Evolutionary conservation across 768 basidiomycete genomes (phyloP), one percentile per base, ranked within the genome.

Genomic region (Rhodotorula diobovata): DNA sequence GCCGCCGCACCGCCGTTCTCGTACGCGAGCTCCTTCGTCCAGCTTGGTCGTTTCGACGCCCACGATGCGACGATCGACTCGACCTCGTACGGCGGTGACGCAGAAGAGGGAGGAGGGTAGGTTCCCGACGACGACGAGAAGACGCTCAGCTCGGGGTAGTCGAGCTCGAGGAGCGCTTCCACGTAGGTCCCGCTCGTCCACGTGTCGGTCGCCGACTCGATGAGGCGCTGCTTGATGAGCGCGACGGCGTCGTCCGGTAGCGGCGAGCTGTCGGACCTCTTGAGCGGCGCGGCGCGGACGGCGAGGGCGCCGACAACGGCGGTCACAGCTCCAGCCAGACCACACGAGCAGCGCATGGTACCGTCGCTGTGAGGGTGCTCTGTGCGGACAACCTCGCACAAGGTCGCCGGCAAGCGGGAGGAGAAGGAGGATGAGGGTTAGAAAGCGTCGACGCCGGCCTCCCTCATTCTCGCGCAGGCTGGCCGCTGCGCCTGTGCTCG

Each of bases 1-100:
- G 83, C 73, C 16, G 58, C 87, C 0, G 87, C 89, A 25, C 88
- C 87, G 51, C 84, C 82, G 41, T 87, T 86, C 54, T 85, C 68
- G 46, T 67, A 75, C 12, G 87, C 80, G 28, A 92, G 81, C 1
- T 88, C 85, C 4, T 43, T 25, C 74, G 85, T 71, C 30, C 48
- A 34, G 21, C 61, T 32, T 16, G 66, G 58, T 2, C 72, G 41
- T 79, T 82, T 75, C 83, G 69, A 56, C 8, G 86, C 12, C 84
- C 83, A 76, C 0, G 86, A 84, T 43, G 90, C 88, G 41, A 82
- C 67, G 46, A 81, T 61, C n/a, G 71, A 79, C 20, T 79, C 73
- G 6, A 88, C 34, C 14, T 43, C 25, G 43, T 66, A 12, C 21
- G 66, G 60, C 25, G 21, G 37, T 21, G 46, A 4, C 10, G 45